Base-by-base conservation (phyloP, 495 filamentous ascomycete species). In the Penicillium bialowiezense region DNA sequence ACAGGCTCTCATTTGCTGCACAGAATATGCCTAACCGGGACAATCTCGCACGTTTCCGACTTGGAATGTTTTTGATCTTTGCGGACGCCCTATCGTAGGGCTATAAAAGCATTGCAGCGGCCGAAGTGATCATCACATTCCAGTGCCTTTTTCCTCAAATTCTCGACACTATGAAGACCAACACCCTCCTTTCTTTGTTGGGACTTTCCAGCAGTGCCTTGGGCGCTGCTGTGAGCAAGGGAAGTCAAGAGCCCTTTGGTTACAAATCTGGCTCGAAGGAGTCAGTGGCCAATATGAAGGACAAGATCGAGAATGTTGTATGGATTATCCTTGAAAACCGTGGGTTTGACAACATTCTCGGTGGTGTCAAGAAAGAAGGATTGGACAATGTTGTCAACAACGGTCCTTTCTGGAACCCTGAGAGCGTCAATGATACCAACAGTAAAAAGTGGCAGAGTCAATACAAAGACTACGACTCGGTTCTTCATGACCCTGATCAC, bases 401-500 rank as follows among this genome's bases (percentile, higher is more conserved):
- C 41, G 70, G 70, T 7, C 69, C 68, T 24, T 76, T 63, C 59
- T 72, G 62, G 51, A 76, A 74, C 51, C 63, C 60, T 0, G 50
- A 61, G 52, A 66, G 67, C 39, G 48, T 74, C 12, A 72, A 58
- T 20, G 54, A 77, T 28, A 60, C 69, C 14, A 45, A 55, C 7
- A 58, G 61, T 41, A 62, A 67, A 41, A 58, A 63, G 39, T 65
- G 62, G 50, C 74, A 68, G 58, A 71, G 61, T n/a, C 59, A 52
- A 10, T 63, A 58, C 56, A 67, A 68, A 52, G 66, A 69, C 52
- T 73, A 64, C 48, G 72, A 80, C 59, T 71, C 71, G 1, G 63
- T 73, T 14, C 34, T 62, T n/a, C 67, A 80, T 47, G 77, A 80
- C 47, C 77, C 77, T 14, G 70, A 77, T 43, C 77, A 80, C 57